Conservation (phyloP, 495 filamentous ascomycete genomes). For the Neurospora sp. region DNA sequence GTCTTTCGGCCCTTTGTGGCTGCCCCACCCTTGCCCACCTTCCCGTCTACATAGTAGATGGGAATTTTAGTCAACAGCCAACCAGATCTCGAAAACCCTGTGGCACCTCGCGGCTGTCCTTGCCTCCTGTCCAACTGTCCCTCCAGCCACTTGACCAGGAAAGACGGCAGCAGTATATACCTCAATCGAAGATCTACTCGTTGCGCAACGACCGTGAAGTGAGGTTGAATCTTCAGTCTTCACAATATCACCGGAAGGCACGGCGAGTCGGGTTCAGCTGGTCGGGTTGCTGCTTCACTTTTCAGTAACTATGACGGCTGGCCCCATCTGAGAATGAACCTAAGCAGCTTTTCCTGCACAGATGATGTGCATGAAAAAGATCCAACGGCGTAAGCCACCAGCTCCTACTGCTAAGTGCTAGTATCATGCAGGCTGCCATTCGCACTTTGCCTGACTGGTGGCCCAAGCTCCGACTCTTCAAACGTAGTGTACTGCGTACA, state of each 20-base stretch:
- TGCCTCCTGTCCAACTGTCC: not conserved
- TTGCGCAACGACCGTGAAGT: not conserved
- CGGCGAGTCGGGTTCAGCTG: not conserved
- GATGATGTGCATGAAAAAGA: not conserved
- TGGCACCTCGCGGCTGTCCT: not conserved
- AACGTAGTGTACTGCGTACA: not conserved
- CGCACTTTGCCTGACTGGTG: not conserved
- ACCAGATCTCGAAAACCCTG: not conserved
- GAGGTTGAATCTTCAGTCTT: not conserved
- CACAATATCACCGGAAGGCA: not conserved
- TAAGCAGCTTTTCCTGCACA: not conserved
- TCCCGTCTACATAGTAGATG: not conserved
- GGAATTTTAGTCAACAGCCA: conserved; percentile 1
- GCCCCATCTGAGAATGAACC: not conserved
- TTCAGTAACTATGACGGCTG: not conserved
- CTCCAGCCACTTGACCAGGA: not conserved
- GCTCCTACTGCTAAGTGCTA: not conserved
- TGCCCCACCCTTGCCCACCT: conserved; percentile 2
- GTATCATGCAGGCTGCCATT: not conserved
- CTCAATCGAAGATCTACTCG: not conserved
- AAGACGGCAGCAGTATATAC: not conserved
- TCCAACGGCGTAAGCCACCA: not conserved
- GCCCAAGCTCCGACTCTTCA: not conserved
- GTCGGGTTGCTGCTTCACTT: not conserved
- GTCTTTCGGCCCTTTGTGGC: not conserved